Percentiles rank a stretch among this genome's conserved stretches.
phyloP scores from a whole-genome alignment of 2,329 filamentous ascomycete genomes.

The Fusarium sp. region DNA sequence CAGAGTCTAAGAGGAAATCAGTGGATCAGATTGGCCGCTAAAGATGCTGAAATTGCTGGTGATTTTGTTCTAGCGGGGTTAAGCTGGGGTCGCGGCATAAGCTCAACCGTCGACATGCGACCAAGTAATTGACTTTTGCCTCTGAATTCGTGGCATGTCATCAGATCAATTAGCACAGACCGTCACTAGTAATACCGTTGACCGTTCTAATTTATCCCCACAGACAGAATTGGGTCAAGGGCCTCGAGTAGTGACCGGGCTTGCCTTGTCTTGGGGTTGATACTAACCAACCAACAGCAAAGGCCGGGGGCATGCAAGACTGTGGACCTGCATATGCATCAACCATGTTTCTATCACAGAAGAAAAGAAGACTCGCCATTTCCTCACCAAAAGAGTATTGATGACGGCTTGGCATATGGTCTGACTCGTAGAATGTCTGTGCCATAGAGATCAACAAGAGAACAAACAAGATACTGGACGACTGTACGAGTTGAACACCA shows the following conservation, averaged over 20 bases:
- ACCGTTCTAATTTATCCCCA: background rate
- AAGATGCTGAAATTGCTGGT: background rate
- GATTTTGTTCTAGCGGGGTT: background rate
- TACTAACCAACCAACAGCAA: background rate
- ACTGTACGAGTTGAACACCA: background rate
- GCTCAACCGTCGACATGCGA: background rate
- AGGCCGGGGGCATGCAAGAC: background rate
- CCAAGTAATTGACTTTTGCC: background rate
- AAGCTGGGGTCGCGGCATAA: background rate
- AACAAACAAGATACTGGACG: background rate
- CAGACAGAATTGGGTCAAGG: background rate
- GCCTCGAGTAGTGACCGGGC: background rate
- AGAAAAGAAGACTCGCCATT: background rate
- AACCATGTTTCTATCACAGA: background rate
- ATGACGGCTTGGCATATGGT: background rate
- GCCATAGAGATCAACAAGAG: background rate
- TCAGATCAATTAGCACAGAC: background rate
- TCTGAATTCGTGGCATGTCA: background rate
- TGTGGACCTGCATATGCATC: constrained; percentile 22
- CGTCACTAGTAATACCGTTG: background rate
- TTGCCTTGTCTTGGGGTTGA: background rate
- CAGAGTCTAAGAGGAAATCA: background rate
- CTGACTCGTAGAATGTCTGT: background rate
- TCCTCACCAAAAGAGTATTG: background rate
- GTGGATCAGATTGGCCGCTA: background rate